Evolutionary conservation across 305 asterid genomes (phyloP), one percentile per base, ranked within the genome.

Genomic region (Fraxinus floribunda): DNA sequence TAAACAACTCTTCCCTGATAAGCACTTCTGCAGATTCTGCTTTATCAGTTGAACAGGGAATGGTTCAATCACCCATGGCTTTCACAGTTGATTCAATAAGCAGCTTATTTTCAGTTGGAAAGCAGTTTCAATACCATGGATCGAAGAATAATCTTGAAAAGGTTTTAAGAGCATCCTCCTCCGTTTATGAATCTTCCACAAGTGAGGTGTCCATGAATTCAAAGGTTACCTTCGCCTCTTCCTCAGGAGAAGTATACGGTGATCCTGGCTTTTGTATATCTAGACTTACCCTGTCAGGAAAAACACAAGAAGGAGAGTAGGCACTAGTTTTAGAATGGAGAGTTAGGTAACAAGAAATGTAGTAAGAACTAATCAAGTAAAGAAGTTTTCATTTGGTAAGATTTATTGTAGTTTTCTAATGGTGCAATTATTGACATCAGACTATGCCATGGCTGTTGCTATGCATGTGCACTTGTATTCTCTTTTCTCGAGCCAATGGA

Each of bases 141-240:
- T 36, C 16, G 24, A 68, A 66, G 15, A 83, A 72, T 18, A 10
- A 44, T 38, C 10, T 0, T 18, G 78, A 36, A 30, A 55, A 73
- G 71, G 71, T 22, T 62, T 62, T 22, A 62, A 62, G 71, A 55
- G 29, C 57, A 5, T 16, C 26, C 44, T 16, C 30, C 38, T 79
- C 80, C 30, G 46, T 62, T 8, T 29, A 35, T 35, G 41, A n/a
- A 66, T 75, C 81, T 66, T 84, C 78, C 1, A 7, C 2, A 44
- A 83, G 85, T 1, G 81, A 81, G n/a, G 78, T 35, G 22, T 85
- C 87, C 13, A 78, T 81, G 85, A 74, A 81, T 44, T 85, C 83
- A 18, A 78, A 78, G 55, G 52, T 85, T 79, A 81, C 87, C 11
- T 64, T 78, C 55, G 85, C 85, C 79, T 85, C 78, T 10, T 85